A percentile compares a stretch with the other conserved stretches of the same genome.
Evolutionary conservation across 495 filamentous ascomycete genomes (phyloP).

Genomic region (Xylaria grammica): DNA sequence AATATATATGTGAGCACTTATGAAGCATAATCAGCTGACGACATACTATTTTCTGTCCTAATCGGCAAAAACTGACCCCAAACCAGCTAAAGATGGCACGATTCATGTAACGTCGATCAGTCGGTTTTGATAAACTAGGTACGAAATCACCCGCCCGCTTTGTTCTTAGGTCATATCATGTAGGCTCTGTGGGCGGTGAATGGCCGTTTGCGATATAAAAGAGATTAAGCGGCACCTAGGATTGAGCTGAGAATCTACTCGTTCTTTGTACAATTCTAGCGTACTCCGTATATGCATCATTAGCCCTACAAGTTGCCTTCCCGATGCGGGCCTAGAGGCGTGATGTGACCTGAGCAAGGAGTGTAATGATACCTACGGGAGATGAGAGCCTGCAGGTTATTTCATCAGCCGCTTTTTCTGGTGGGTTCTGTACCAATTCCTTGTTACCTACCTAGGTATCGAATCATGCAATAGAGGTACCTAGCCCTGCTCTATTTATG

Average conservation of each 20-base stretch:
- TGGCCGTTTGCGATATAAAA: too few species aligned
- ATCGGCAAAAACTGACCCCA: neutral
- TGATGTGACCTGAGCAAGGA: neutral
- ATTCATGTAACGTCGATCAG: constrained; percentile 22
- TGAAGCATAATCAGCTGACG: neutral
- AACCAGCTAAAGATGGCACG: constrained; percentile 6
- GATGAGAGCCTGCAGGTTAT: neutral
- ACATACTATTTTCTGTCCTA: neutral
- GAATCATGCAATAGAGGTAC: neutral
- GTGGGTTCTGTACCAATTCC: neutral
- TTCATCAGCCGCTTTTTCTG: neutral
- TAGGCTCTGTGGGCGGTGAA: neutral
- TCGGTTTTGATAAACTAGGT: constrained; percentile 8
- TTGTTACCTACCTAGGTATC: neutral
- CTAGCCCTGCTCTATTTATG: constrained; percentile 9
- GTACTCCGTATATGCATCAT: too few species aligned
- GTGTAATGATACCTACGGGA: neutral
- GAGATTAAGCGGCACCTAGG: too few species aligned
- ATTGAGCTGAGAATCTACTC: too few species aligned
- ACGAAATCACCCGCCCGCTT: neutral
- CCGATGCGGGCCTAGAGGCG: neutral
- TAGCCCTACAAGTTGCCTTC: too few species aligned
- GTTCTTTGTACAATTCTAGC: too few species aligned
- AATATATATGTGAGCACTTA: neutral
- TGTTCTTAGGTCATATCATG: neutral